A percentile compares a stretch with the other conserved stretches of the same genome.
Evolutionary conservation across 2,329 filamentous ascomycete genomes (phyloP).

Genomic region (Talaromyces sp.): DNA sequence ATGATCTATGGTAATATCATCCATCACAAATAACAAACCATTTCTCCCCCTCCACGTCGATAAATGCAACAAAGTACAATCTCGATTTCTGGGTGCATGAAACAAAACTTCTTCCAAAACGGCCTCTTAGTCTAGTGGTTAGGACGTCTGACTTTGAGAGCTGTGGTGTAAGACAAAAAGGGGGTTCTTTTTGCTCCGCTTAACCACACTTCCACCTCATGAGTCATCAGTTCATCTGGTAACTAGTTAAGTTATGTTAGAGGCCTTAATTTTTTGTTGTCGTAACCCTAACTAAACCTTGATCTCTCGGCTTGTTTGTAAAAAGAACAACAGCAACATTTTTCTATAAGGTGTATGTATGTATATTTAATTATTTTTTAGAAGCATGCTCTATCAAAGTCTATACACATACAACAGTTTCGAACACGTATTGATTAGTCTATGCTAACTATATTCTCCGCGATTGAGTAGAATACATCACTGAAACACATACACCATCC

Average conservation of each 20-base stretch:
- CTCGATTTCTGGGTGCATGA: too few species aligned
- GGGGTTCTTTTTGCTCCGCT: neutral
- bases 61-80: neutral
- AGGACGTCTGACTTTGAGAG: neutral
- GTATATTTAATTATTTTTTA: neutral
- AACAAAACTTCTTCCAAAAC: neutral
- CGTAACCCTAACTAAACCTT: neutral
- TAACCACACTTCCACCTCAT: neutral
- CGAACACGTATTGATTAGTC: neutral
- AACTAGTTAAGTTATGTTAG: too few species aligned
- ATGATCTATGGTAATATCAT: neutral
- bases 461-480: constrained; percentile 33
- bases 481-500: constrained; percentile 81
- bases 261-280: neutral
- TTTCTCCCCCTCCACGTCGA: neutral
- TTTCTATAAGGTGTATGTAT: too few species aligned
- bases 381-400: neutral
- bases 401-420: neutral
- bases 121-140: neutral
- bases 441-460: neutral
- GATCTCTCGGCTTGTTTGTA: too few species aligned
- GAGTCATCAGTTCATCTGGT: neutral
- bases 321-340: too few species aligned
- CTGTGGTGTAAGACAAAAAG: neutral
- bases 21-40: neutral